A percentile compares a stretch with the other conserved stretches of the same genome.
phyloP scores from a whole-genome alignment of 1,284 basidiomycete genomes.

The Polyporus tsugae region DNA sequence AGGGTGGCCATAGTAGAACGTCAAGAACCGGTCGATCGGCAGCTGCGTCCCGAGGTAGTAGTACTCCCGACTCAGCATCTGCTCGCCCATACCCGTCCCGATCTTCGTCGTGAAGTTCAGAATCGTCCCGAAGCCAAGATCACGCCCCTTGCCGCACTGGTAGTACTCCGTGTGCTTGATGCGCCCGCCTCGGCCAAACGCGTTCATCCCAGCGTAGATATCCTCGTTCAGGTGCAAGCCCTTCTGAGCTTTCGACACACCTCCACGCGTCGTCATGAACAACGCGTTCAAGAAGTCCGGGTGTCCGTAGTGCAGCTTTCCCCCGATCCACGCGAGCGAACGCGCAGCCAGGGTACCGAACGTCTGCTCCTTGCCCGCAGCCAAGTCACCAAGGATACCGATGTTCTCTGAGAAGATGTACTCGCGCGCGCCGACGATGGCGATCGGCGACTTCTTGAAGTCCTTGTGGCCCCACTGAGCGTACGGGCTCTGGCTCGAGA shows the following conservation, averaged over 20 bases:
- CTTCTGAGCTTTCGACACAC: slow-evolving; percentile 99
- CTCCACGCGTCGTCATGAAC: slow-evolving; percentile 98
- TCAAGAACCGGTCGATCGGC: slow-evolving; percentile 97
- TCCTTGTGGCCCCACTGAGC: slow-evolving; percentile 88
- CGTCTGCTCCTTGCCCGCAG: slow-evolving; percentile 99
- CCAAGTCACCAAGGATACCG: slow-evolving; percentile 97
- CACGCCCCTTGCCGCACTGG: slow-evolving; percentile 98
- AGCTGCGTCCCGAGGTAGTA: slow-evolving; percentile 99
- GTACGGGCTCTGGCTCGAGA: slow-evolving; percentile 91
- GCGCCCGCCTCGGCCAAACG: slow-evolving; percentile 94
- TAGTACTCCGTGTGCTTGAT: slow-evolving; percentile 99
- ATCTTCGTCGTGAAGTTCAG: slow-evolving; percentile 99
- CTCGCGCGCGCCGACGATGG: slow-evolving; percentile 98
- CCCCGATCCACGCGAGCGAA: slow-evolving; percentile 96
- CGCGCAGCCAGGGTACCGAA: slow-evolving; percentile 98
- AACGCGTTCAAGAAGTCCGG: slow-evolving; percentile 99
- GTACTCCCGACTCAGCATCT: slow-evolving; percentile 99
- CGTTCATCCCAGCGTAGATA: slow-evolving; percentile 99
- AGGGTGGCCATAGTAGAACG: slow-evolving; percentile 99
- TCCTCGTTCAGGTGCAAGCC: slow-evolving; percentile 98
- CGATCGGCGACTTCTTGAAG: slow-evolving; percentile 90
- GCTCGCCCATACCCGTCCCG: slow-evolving; percentile 99
- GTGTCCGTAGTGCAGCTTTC: slow-evolving; percentile 98
- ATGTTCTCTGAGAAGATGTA: slow-evolving; percentile 99
- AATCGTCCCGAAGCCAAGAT: slow-evolving; percentile 98